Conservation (phyloP, 2,329 filamentous ascomycete genomes). For the Tothia fuscella region DNA sequence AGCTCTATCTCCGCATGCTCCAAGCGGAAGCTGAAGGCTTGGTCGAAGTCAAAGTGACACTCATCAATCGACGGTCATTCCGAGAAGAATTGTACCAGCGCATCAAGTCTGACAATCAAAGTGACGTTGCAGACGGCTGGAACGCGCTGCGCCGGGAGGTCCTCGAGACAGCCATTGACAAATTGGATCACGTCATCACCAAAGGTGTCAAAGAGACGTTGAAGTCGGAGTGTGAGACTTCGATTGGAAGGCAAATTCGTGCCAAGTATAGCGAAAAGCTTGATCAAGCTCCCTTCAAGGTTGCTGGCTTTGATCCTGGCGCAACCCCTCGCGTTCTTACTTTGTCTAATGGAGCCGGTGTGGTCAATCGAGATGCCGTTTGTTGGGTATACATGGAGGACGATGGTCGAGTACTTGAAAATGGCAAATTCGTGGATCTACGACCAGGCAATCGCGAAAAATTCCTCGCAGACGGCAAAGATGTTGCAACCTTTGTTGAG, state of each 20-base stretch:
- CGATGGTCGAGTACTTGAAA: conserved; percentile 67
- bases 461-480: conserved; percentile 50
- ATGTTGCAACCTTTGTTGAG: conserved; percentile 61
- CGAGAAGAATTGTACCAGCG: conserved; percentile 64
- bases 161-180: conserved; percentile 66
- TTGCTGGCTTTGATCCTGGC: conserved; percentile 80
- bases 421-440: conserved; percentile 76
- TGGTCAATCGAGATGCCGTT: conserved; percentile 62
- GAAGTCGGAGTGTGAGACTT: conserved; percentile 85
- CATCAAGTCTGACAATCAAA: conserved; percentile 91
- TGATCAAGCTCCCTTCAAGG: conserved; percentile 92
- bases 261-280: conserved; percentile 82
- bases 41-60: conserved; percentile 68
- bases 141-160: conserved; percentile 78
- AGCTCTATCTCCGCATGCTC: conserved; percentile 92
- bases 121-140: conserved; percentile 90
- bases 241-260: conserved; percentile 75
- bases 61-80: conserved; percentile 68
- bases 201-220: conserved; percentile 93
- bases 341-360: conserved; percentile 73
- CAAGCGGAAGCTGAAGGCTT: conserved; percentile 91
- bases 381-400: conserved; percentile 92
- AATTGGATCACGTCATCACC: conserved; percentile 71
- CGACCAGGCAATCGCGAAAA: conserved; percentile 54
- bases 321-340: conserved; percentile 79